These are phyloP conservation scores for Crithidia mellificae DNA, from an alignment of 208 protist genomes.

Conservation along the genomic window DNA sequence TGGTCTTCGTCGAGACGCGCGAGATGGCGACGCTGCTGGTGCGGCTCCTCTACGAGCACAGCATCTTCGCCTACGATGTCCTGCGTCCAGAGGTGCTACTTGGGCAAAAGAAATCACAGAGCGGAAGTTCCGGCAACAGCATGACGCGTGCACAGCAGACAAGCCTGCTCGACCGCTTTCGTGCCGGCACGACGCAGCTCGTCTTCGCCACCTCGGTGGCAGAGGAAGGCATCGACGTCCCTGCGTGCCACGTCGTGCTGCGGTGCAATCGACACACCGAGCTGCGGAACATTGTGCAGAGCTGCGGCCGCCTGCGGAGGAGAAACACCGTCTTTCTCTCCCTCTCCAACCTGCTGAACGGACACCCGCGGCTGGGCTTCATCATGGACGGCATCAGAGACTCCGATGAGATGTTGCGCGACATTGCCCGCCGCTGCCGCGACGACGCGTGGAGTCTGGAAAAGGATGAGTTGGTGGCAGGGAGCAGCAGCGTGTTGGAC, in stretches of 20 bases:
- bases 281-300: conserved; percentile 63
- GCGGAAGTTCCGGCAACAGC: not conserved
- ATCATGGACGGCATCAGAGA: not conserved
- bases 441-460: conserved; percentile 6
- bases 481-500: not conserved
- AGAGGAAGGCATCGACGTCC: conserved; percentile 79
- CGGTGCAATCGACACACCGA: conserved; percentile 45
- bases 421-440: not conserved
- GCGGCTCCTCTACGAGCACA: not conserved
- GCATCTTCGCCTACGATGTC: not conserved
- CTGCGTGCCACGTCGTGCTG: conserved; percentile 64
- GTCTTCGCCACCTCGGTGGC: conserved; percentile 76
- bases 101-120: conserved; percentile 1
- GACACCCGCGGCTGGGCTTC: conserved; percentile 18
- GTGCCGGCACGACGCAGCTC: conserved; percentile 38
- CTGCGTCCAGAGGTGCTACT: conserved; percentile 16
- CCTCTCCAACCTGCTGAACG: conserved; percentile 23
- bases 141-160: conserved; percentile 56
- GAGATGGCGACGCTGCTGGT: conserved; percentile 6
- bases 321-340: conserved; percentile 48
- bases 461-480: not conserved
- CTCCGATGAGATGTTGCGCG: not conserved
- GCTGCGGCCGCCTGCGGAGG: conserved; percentile 61
- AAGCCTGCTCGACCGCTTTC: conserved; percentile 40
- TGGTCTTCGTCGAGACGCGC: conserved; percentile 19